Base-by-base conservation (phyloP, 2,329 filamentous ascomycete species). In the Fusarium nematophilum region DNA sequence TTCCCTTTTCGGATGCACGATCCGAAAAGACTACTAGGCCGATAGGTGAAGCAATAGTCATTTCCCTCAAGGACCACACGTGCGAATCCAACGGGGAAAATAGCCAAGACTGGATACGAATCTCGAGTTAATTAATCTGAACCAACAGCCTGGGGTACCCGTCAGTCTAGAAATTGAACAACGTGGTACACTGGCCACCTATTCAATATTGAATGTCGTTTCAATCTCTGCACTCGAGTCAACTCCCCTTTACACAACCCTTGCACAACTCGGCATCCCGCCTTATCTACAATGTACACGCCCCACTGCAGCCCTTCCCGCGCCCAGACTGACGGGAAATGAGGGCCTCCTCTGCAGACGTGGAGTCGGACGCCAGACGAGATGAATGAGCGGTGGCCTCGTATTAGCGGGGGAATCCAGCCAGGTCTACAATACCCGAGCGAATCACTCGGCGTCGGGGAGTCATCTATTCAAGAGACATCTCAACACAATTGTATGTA, bases 201-300 rank as follows among this genome's bases (percentile, higher is more conserved):
- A n/a, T n/a, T n/a, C n/a, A n/a, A n/a, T n/a, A n/a, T n/a, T n/a
- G n/a, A n/a, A n/a, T n/a, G n/a, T n/a, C n/a, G n/a, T n/a, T n/a
- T n/a, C n/a, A n/a, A n/a, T n/a, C n/a, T n/a, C n/a, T n/a, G n/a
- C n/a, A n/a, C n/a, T n/a, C n/a, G n/a, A n/a, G n/a, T n/a, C n/a
- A n/a, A n/a, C 26, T 36, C 45, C 40, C 29, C 27, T 23, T 8
- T 37, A 40, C 36, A 55, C 40, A n/a, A 29, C 47, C 47, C 47
- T 62, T 54, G 39, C 53, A 63, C 46, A 26, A 17, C 15, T 44
- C 45, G 31, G 18, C 26, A 17, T 26, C 31, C 43, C 23, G 34
- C 45, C 27, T 39, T 14, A 34, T 34, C 21, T 47, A 30, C n/a
- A 37, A 26, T 21, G 42, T 49, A 40, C 17, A 39, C 36, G 18